A percentile compares a stretch with the other conserved stretches of the same genome.
These are phyloP conservation scores for Trichoderma aggressivum DNA, from an alignment of 2,329 filamentous ascomycete species.

Conservation along the genomic window DNA sequence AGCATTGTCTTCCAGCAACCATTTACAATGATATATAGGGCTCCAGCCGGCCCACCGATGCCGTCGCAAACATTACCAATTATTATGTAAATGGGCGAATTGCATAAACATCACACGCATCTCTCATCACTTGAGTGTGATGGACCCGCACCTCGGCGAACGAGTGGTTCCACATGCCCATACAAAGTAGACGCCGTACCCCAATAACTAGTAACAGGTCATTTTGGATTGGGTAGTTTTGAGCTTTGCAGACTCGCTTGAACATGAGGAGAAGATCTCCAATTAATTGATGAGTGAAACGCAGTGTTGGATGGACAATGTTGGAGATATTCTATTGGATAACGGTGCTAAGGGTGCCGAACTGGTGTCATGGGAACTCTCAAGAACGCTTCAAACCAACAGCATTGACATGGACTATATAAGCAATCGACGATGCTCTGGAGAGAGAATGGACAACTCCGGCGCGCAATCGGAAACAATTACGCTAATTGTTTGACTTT, in stretches of 20 bases:
- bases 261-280: neutral
- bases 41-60: neutral
- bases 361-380: neutral
- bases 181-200: neutral
- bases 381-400: neutral
- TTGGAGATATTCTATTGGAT: neutral
- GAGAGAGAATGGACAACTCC: neutral
- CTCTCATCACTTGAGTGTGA: neutral
- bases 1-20: neutral
- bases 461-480: neutral
- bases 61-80: neutral
- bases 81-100: neutral
- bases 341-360: no score
- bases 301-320: neutral
- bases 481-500: no score
- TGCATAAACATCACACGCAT: neutral
- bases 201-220: neutral
- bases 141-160: neutral
- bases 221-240: neutral
- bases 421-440: neutral
- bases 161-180: neutral
- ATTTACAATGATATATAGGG: neutral
- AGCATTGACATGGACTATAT: neutral
- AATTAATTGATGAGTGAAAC: neutral
- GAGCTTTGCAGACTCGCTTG: neutral